These are phyloP conservation scores for Exserohilum rostratum DNA, from an alignment of 2,329 filamentous ascomycete genomes.

Conservation along the genomic window DNA sequence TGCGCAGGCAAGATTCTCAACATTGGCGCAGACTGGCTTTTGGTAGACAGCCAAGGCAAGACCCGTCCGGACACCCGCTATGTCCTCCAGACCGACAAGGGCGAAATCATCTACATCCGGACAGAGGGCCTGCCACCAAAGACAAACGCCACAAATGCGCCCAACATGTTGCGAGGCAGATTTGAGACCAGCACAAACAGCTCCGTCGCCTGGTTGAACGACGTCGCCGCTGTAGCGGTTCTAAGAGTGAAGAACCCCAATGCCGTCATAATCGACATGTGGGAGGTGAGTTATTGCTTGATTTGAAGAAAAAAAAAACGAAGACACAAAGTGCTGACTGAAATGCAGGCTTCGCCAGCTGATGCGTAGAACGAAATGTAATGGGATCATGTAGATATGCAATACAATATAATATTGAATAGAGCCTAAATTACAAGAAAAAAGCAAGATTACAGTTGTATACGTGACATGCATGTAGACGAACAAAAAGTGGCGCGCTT, in stretches of 20 bases:
- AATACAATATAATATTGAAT: background rate
- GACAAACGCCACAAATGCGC: slow-evolving; percentile 20
- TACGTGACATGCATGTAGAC: no score
- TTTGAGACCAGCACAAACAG: slow-evolving; percentile 45
- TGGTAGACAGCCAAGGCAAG: slow-evolving; percentile 29
- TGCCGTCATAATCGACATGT: slow-evolving; percentile 35
- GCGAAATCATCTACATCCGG: slow-evolving; percentile 42
- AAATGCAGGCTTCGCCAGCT: slow-evolving; percentile 3
- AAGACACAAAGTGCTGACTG: background rate
- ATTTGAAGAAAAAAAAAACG: background rate
- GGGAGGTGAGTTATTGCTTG: slow-evolving; percentile 21
- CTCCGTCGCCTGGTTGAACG: slow-evolving; percentile 48
- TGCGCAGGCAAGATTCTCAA: slow-evolving; percentile 38
- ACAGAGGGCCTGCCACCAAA: slow-evolving; percentile 38
- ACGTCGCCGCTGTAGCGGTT: slow-evolving; percentile 41
- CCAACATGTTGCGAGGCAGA: slow-evolving; percentile 38
- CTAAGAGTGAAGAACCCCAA: slow-evolving; percentile 26
- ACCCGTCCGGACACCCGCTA: slow-evolving; percentile 47
- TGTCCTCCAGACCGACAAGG: slow-evolving; percentile 46
- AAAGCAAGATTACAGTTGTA: background rate
- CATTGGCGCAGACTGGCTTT: slow-evolving; percentile 49
- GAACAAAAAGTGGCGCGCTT: background rate
- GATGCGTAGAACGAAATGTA: background rate
- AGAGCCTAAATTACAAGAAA: background rate
- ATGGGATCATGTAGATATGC: background rate